Percentiles rank a stretch among this genome's conserved stretches.
Conservation (phyloP, 2,329 filamentous ascomycete species). For the Ophiocordyceps australis region DNA sequence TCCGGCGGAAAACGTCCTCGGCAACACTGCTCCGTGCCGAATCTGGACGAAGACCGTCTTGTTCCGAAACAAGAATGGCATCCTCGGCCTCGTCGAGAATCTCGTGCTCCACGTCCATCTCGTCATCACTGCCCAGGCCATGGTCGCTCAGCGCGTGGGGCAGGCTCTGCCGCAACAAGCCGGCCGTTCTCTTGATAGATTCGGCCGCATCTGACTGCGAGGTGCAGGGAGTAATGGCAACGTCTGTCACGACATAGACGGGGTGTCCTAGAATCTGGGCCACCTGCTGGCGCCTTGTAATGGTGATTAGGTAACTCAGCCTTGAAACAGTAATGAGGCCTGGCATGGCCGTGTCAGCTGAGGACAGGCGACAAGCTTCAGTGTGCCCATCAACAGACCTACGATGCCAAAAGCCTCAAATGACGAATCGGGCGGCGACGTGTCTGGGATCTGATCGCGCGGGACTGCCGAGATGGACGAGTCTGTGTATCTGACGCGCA, state of each 20-base stretch:
- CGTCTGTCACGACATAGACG: slow-evolving; percentile 74
- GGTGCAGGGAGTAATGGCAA: slow-evolving; percentile 75
- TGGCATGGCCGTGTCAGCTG: slow-evolving; percentile 16
- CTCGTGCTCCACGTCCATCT: slow-evolving; percentile 14
- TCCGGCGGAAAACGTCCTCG: slow-evolving; percentile 71
- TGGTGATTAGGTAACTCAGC: slow-evolving; percentile 69
- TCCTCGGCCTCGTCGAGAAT: slow-evolving; percentile 26
- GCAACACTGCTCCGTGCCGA: slow-evolving; percentile 46
- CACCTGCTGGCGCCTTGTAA: slow-evolving; percentile 73
- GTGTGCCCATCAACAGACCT: slow-evolving; percentile 11
- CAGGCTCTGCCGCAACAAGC: slow-evolving; percentile 17
- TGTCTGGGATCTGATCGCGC: slow-evolving; percentile 26
- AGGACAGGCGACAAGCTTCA: neutral
- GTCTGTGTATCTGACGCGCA: slow-evolving; percentile 55
- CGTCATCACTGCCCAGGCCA: slow-evolving; percentile 29
- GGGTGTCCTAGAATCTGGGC: slow-evolving; percentile 70
- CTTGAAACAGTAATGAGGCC: slow-evolving; percentile 72
- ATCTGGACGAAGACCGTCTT: slow-evolving; percentile 13
- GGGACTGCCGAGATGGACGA: slow-evolving; percentile 23
- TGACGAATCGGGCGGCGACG: slow-evolving; percentile 23
- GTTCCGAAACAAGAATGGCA: slow-evolving; percentile 12
- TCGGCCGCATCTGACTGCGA: slow-evolving; percentile 56
- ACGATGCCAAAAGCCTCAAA: slow-evolving; percentile 44
- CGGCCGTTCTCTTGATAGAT: slow-evolving; percentile 46
- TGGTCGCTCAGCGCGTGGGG: slow-evolving; percentile 22